Base-by-base conservation (phyloP, 106 monocot genomes). In the Dendrobium chrysotoxum region DNA sequence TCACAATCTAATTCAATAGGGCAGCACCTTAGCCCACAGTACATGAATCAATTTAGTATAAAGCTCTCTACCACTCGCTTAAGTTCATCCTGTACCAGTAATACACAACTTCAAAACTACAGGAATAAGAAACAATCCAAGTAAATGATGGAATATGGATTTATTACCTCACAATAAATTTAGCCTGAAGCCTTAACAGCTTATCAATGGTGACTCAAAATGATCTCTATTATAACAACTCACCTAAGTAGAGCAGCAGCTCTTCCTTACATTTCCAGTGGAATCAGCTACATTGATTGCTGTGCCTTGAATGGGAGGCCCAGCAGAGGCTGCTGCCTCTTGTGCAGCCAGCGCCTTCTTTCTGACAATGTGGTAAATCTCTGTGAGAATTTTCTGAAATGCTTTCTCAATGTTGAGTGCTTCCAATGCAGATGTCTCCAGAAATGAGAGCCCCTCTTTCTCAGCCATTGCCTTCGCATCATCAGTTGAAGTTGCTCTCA, bases 381-480 rank as follows among this genome's bases (percentile, higher is more conserved):
- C 90, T 0, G 80, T 86, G 4, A 90, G 54, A 6, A 87, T 81
- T 2, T 86, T 85, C 58, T 90, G 90, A 47, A 93, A 93, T 0
- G 93, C 93, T 23, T 82, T 83, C 80, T 93, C 93, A 13, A 93
- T 79, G 45, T 93, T 93, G 11, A 85, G 47, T 5, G 93, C 85
- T 73, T 93, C 93, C 53, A 92, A 53, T 13, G 92, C 92, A 1
- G 92, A 92, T 45, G 93, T 93, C 82, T 93, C 93, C 17, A 93
- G 77, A 67, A 93, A 93, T 16, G 88, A 88, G 18, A 93, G 88
- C 0, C 90, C 93, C 66, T 93, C 93, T 70, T 88, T 90, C 82
- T 93, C 93, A 10, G 93, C 86, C 12, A 93, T 64, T 17, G 55
- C 61, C 44, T 88, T 85, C 20, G 87, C 90, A 40, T 90, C 93